Conservation (phyloP, 2,329 filamentous ascomycete genomes). For the Pyricularia sp. region DNA sequence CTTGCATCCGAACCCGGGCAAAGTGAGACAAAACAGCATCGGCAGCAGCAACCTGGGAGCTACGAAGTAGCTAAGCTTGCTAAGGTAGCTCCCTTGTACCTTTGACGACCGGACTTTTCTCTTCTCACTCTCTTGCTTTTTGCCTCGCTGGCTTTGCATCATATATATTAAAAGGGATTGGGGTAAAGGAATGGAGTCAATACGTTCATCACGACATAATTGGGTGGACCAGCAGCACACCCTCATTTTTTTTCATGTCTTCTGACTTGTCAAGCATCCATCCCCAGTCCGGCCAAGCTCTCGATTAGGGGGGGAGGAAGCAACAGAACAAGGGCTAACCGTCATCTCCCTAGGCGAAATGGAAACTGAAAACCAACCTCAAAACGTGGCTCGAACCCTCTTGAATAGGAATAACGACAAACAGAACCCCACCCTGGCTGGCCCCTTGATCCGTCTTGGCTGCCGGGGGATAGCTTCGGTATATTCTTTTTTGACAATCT, state of each 20-base stretch:
- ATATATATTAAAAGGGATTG: not conserved
- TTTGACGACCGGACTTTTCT: not conserved
- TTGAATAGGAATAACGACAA: not conserved
- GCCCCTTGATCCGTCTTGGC: not conserved
- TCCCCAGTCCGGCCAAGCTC: not conserved
- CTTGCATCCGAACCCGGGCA: not conserved
- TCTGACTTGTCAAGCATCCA: not conserved
- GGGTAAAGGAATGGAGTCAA: not conserved
- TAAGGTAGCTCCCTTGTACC: no score
- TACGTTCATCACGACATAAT: not conserved
- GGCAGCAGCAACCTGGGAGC: not conserved
- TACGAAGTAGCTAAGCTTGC: no score
- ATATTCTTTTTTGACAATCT: not conserved
- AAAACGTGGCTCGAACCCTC: not conserved
- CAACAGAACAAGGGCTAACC: no score
- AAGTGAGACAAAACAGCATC: not conserved
- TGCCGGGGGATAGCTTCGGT: not conserved
- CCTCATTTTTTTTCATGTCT: not conserved
- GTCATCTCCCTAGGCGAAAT: not conserved
- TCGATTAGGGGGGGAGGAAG: no score
- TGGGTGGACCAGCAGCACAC: not conserved
- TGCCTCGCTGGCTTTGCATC: not conserved
- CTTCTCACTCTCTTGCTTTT: not conserved
- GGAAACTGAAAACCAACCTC: not conserved
- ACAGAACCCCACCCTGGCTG: not conserved